phyloP scores from a whole-genome alignment of 768 basidiomycete genomes.

The Boletellus sp. region DNA sequence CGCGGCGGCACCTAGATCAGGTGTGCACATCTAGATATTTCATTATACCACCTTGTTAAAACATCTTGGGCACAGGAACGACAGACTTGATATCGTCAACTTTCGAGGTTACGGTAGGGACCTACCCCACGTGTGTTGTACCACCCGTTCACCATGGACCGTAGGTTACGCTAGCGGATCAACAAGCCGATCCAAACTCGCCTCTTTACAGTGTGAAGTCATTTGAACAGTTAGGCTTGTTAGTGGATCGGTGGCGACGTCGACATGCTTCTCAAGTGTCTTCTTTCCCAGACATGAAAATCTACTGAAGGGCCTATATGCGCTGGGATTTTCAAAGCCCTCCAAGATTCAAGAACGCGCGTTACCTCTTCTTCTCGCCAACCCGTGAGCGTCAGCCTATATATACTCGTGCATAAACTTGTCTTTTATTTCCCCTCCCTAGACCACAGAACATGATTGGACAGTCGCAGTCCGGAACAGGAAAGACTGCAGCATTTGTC shows the following conservation, averaged over 20 bases:
- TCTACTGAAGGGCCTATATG: slow-evolving; percentile 89
- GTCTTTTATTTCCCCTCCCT: slow-evolving; percentile 2
- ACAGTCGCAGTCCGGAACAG: slow-evolving; percentile 98
- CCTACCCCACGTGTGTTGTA: background rate
- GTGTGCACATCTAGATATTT: slow-evolving; percentile 13
- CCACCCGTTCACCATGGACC: slow-evolving; percentile 7
- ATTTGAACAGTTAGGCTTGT: slow-evolving; percentile 96
- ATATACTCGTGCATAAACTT: slow-evolving; percentile 2
- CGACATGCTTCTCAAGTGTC: slow-evolving; percentile 4
- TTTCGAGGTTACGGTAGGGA: slow-evolving; percentile 74
- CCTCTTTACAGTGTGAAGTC: slow-evolving; percentile 90
- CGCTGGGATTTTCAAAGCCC: slow-evolving; percentile 94
- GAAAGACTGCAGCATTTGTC: slow-evolving; percentile 98
- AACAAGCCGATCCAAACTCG: slow-evolving; percentile 94
- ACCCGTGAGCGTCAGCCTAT: slow-evolving; percentile 61
- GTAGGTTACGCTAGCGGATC: slow-evolving; percentile 94
- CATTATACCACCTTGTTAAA: background rate
- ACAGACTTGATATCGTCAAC: slow-evolving; percentile 73
- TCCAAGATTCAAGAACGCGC: slow-evolving; percentile 99
- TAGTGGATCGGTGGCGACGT: slow-evolving; percentile 30
- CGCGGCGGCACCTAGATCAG: slow-evolving; percentile 15
- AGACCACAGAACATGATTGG: slow-evolving; percentile 99
- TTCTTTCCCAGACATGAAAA: slow-evolving; percentile 62
- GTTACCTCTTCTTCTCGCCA: slow-evolving; percentile 80
- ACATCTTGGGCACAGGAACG: slow-evolving; percentile 19